These are phyloP conservation scores for Miamiensis avidus DNA, from an alignment of 169 alveolate genomes.

Conservation along the genomic window DNA sequence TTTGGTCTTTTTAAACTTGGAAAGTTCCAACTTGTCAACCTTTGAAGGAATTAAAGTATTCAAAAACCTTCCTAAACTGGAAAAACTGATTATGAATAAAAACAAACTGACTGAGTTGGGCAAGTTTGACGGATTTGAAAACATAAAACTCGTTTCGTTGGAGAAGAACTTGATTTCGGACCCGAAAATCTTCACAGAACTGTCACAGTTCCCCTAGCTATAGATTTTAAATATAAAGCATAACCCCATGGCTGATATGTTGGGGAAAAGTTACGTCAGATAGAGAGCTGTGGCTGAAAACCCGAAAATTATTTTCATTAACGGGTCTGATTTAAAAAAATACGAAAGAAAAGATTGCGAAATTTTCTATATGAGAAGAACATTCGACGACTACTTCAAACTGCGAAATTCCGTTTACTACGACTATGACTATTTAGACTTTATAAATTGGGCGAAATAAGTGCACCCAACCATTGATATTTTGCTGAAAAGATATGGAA, in stretches of 20 bases:
- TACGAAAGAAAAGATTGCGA: slow-evolving; percentile 51
- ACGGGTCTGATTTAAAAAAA: slow-evolving; percentile 37
- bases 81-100: slow-evolving; percentile 33
- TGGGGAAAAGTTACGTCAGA: slow-evolving; percentile 34
- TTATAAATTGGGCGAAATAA: slow-evolving; percentile 27
- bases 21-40: background rate
- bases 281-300: slow-evolving; percentile 45
- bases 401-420: slow-evolving; percentile 29
- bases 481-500: slow-evolving; percentile 37
- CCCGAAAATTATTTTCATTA: slow-evolving; percentile 15
- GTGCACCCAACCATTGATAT: slow-evolving; percentile 34
- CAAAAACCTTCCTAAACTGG: slow-evolving; percentile 27
- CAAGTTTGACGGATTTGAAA: background rate
- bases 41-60: slow-evolving; percentile 10
- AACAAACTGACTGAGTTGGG: slow-evolving; percentile 27
- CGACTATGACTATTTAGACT: slow-evolving; percentile 32
- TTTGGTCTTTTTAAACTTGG: slow-evolving; percentile 5
- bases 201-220: slow-evolving; percentile 17
- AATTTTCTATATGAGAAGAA: slow-evolving; percentile 41
- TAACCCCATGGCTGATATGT: slow-evolving; percentile 36
- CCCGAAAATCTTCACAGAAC: slow-evolving; percentile 22
- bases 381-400: slow-evolving; percentile 47
- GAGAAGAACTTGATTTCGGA: slow-evolving; percentile 22
- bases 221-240: slow-evolving; percentile 30
- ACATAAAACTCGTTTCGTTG: slow-evolving; percentile 7